Evolutionary conservation across 345 rosid species (phyloP), one percentile per base, ranked within the genome.

Genomic region (Lenwebbia sp.): DNA sequence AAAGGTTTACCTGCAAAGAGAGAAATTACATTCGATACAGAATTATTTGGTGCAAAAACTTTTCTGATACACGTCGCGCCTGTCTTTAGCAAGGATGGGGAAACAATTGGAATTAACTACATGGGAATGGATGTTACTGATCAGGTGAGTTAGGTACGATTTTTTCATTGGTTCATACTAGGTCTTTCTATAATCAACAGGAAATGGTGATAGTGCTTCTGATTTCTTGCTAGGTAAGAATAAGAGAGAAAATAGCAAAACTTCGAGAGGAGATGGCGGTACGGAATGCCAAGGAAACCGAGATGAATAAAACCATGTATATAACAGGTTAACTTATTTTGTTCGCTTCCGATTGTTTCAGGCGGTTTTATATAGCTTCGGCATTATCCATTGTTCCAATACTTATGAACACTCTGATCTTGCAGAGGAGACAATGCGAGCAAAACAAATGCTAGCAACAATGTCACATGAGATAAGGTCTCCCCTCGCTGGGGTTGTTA

Each of bases 391-490:
- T 86, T 86, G 50, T 62, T 56, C 33, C 52, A 57, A 60, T 25
- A 82, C 83, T 54, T 22, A 22, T 19, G 44, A 50, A 49, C 28
- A 50, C 70, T 83, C 12, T 17, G 6, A 26, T 86, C 54, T 88
- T 87, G 85, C 93, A 97, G 99, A 97, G 98, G 99, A 96, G 92
- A 97, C 98, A 19, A 97, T 97, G 99, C 93, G 99, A 41, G 98
- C 96, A 19, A 97, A 97, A 87, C 98, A 97, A 88, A 96, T 97
- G 98, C 91, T 96, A 87, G 99, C 99, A 9, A 96, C 97, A 13
- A 96, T 97, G 99, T 97, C 99, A 22, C 99, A 97, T 82, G 99
- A 97, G 92, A 97, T 97, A 90, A 93, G 98, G 90, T 96, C 99
- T 85, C 99, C 99, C 75, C 88, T 97, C 41, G 90, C 99, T 10